Conservation (phyloP, 169 alveolate species). For the Eimeria praecox region DNA sequence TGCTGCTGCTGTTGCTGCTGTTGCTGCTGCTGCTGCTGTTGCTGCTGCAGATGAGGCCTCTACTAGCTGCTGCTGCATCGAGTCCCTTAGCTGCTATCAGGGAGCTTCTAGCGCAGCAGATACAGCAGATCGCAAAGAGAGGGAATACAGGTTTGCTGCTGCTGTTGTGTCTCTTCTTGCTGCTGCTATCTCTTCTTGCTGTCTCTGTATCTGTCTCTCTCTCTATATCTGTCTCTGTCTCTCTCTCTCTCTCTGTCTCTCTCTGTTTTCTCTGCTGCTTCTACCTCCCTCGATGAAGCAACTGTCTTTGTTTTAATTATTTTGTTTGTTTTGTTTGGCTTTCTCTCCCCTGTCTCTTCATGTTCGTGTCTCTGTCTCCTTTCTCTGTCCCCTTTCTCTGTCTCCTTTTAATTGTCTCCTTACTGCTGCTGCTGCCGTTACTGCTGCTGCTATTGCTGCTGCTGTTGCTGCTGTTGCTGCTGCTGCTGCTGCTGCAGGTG, state of each 20-base stretch:
- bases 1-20: not conserved
- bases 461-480: not conserved
- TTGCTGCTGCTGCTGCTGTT: not conserved
- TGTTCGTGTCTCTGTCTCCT: not conserved
- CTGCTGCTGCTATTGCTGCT: not conserved
- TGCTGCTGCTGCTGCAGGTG: slow-evolving; percentile 48
- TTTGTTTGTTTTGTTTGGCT: not conserved
- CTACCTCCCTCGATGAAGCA: too few relatives aligned
- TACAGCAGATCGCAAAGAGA: slow-evolving; percentile 39
- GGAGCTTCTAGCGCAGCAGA: slow-evolving; percentile 43
- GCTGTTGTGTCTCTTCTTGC: not conserved
- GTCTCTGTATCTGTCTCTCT: too few relatives aligned
- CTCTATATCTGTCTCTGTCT: too few relatives aligned
- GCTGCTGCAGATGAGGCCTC: not conserved
- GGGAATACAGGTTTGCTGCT: slow-evolving; percentile 8
- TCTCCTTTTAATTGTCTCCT: not conserved
- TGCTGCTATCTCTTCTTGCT: not conserved
- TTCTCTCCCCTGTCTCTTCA: not conserved
- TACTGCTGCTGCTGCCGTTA: not conserved
- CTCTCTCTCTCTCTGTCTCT: too few relatives aligned
- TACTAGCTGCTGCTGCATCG: slow-evolving; percentile 40
- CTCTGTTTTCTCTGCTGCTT: not conserved
- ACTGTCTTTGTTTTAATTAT: not conserved
- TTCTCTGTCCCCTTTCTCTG: not conserved
- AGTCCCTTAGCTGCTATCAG: slow-evolving; percentile 14